A percentile compares a stretch with the other conserved stretches of the same genome.
phyloP scores from a whole-genome alignment of 2,329 filamentous ascomycete species.

The Phaeosphaeriaceae sp. region DNA sequence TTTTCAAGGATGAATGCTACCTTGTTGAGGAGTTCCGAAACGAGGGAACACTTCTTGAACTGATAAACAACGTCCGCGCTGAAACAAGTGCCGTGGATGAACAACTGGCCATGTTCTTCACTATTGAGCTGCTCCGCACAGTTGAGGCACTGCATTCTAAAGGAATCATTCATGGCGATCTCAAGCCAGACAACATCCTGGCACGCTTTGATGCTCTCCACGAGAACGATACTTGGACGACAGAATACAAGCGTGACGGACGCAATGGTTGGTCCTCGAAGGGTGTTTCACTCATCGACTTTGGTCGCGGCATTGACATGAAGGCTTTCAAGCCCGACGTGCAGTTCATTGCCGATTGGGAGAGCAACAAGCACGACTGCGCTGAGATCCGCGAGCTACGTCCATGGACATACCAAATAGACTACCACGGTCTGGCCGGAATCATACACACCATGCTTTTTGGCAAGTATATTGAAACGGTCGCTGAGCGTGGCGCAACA shows the following conservation, averaged over 20 bases:
- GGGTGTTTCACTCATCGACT: constrained; percentile 89
- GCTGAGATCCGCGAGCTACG: constrained; percentile 93
- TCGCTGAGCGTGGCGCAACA: constrained; percentile 57
- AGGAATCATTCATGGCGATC: constrained; percentile 85
- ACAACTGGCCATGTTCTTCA: constrained; percentile 91
- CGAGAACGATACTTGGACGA: constrained; percentile 58
- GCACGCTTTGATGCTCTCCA: constrained; percentile 73
- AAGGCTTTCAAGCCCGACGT: constrained; percentile 77
- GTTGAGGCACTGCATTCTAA: constrained; percentile 84
- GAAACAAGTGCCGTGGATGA: constrained; percentile 86
- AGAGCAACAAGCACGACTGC: constrained; percentile 76
- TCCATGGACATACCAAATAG: constrained; percentile 97
- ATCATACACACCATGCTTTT: constrained; percentile 89
- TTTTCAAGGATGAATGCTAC: constrained; percentile 90
- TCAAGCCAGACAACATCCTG: constrained; percentile 95
- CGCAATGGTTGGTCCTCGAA: constrained; percentile 78
- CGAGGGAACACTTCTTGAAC: constrained; percentile 91
- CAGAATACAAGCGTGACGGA: constrained; percentile 76
- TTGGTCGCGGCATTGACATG: constrained; percentile 95
- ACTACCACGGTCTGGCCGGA: constrained; percentile 91
- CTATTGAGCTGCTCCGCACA: constrained; percentile 87
- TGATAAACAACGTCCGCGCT: constrained; percentile 83
- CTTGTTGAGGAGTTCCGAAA: constrained; percentile 86
- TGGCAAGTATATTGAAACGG: constrained; percentile 91
- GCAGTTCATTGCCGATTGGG: constrained; percentile 93